These are phyloP conservation scores for Apium graveolens DNA, from an alignment of 129 eudicot genomes.

Conservation along the genomic window DNA sequence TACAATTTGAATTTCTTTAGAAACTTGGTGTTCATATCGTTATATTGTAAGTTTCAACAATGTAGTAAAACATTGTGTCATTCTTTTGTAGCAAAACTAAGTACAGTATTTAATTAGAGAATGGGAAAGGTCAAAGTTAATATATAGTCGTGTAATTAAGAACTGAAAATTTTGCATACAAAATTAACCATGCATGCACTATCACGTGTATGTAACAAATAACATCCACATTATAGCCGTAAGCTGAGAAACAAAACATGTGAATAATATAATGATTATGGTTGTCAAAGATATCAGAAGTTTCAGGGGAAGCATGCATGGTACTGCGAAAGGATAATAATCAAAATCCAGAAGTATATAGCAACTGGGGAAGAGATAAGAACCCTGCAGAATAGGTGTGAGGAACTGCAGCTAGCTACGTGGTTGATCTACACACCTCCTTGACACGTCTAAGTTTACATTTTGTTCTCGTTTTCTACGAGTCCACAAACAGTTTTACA, in stretches of 20 bases:
- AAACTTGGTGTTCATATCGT: no score
- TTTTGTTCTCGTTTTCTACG: not conserved
- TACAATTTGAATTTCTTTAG: no score
- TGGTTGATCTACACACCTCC: not conserved
- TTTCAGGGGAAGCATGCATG: not conserved
- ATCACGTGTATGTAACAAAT: not conserved
- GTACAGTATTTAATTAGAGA: no score
- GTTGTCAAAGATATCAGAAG: not conserved
- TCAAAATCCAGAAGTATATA: not conserved
- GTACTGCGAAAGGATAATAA: not conserved
- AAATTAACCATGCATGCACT: no score
- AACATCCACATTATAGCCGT: not conserved
- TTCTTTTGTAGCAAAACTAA: no score
- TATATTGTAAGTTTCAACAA: no score
- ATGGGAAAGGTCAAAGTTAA: no score
- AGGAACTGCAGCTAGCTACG: not conserved
- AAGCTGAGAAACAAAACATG: not conserved
- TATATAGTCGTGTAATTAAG: not conserved
- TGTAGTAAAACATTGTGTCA: no score
- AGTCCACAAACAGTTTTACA: not conserved
- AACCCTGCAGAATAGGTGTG: not conserved
- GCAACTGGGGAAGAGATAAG: not conserved
- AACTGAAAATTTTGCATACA: not conserved
- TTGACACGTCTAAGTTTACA: not conserved
- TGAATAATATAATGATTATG: not conserved